Base-by-base conservation (phyloP, 139 green algal genomes). In the Chlorella sp. region DNA sequence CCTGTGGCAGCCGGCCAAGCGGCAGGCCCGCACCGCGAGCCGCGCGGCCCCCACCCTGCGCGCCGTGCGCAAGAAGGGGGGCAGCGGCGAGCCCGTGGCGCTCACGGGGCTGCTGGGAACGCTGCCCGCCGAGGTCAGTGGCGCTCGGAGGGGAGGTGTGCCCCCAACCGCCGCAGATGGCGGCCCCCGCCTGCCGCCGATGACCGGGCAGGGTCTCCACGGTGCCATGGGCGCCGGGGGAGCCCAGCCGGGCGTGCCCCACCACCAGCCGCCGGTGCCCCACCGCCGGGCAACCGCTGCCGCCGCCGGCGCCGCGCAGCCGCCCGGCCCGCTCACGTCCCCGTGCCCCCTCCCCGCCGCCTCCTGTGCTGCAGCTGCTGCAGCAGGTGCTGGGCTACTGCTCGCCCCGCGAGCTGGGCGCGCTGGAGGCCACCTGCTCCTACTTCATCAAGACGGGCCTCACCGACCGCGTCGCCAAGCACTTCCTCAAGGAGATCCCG, bases 351-450 rank as follows among this genome's bases (percentile, higher is more conserved):
- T 8, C 60, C 19, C 26, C 32, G 7, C 22, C 58, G 58, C 26
- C 77, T 38, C 28, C 68, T 30, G 26, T 56, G 38, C 1, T 73
- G 83, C 89, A 96, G 88, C 48, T 93, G 54, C 44, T 94, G 46
- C 91, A 96, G 44, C 84, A 89, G 46, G 91, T 96, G 58, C 86
- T 96, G 56, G 89, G 91, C 32, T 83, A 89, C 34, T 94, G 92
- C 80, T 70, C 54, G 1, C 73, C 90, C 1, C 83, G 87, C 5
- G 90, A 96, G 87, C 87, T 96, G 32, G 93, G 85, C 30, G 88
- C 85, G 67, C 86, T 96, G 75, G 92, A 95, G 81, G 85, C 92
- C 16, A 93, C 87, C 13, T 96, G 93, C 88, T 76, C 40, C 32
- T 95, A 87, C 78, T 96, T 95, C 80, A 82, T 87, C 38, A 84